Conservation (phyloP, 2,329 filamentous ascomycete species). For the Aspergillus sp. region DNA sequence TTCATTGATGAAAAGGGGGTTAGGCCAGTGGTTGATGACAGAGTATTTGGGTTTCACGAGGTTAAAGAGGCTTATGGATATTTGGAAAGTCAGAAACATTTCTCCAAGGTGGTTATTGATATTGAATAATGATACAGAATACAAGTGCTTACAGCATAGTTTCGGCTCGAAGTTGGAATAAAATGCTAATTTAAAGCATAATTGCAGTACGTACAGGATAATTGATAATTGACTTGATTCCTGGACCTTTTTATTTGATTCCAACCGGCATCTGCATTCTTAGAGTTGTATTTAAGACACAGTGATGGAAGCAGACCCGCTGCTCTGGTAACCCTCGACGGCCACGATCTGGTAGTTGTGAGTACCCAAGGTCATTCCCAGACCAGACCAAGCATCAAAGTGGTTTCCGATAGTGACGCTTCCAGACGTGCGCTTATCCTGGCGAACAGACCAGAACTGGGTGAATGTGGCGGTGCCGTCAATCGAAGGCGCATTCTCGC, state of each 20-base stretch:
- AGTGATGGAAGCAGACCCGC: slow-evolving; percentile 39
- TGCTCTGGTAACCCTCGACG: slow-evolving; percentile 46
- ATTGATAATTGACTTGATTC: too few relatives aligned
- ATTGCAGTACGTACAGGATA: too few relatives aligned
- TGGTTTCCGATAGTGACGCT: slow-evolving; percentile 40
- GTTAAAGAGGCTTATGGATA: slow-evolving; percentile 51
- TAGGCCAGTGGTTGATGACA: slow-evolving; percentile 51
- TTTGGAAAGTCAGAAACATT: slow-evolving; percentile 52
- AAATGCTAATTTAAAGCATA: too few relatives aligned
- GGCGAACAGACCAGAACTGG: slow-evolving; percentile 48
- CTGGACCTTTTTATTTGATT: too few relatives aligned
- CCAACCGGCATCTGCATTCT: too few relatives aligned
- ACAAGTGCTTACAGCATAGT: neutral
- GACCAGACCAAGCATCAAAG: slow-evolving; percentile 36
- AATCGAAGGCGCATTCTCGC: slow-evolving; percentile 41
- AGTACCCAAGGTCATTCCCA: slow-evolving; percentile 35
- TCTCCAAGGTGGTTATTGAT: slow-evolving; percentile 39
- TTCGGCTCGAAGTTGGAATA: too few relatives aligned
- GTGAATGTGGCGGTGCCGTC: slow-evolving; percentile 42
- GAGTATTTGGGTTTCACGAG: slow-evolving; percentile 48
- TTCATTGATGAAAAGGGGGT: slow-evolving; percentile 52
- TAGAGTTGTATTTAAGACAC: slow-evolving; percentile 21
- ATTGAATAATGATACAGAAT: neutral
- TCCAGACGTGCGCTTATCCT: slow-evolving; percentile 33
- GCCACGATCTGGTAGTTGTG: slow-evolving; percentile 45